These are phyloP conservation scores for Effrenium voratum DNA, from an alignment of 73 alveolate species.

Conservation along the genomic window DNA sequence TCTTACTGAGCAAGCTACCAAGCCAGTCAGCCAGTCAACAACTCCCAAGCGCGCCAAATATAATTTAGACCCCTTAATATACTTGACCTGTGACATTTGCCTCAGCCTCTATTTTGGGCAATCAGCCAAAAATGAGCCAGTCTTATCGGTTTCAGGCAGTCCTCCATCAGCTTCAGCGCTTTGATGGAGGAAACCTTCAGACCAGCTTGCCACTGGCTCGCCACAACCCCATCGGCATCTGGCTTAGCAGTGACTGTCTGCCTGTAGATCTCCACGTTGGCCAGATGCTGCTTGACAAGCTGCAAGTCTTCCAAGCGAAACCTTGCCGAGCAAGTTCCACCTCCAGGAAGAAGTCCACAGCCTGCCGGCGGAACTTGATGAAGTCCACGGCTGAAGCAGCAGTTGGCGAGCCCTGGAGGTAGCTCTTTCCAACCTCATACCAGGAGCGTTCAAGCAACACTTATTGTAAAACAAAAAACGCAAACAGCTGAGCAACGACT, in stretches of 20 bases:
- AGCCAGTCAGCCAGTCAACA: neutral
- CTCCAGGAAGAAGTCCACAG: neutral
- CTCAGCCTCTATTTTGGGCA: too few relatives aligned
- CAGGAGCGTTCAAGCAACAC: neutral
- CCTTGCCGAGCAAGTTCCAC: neutral
- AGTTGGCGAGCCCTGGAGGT: neutral
- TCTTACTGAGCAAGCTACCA: neutral
- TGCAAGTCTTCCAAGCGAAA: neutral
- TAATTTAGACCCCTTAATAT: too few relatives aligned
- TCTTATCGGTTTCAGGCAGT: neutral
- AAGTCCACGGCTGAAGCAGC: neutral
- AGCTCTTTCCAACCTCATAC: neutral
- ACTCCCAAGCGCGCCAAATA: too few relatives aligned
- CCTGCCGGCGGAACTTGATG: neutral
- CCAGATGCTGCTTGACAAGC: neutral
- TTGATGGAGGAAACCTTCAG: neutral
- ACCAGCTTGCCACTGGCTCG: neutral
- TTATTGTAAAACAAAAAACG: too few relatives aligned
- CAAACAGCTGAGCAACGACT: neutral
- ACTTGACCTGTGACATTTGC: too few relatives aligned
- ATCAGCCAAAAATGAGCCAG: too few relatives aligned
- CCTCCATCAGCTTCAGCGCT: slow-evolving; percentile 1
- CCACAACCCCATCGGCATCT: neutral
- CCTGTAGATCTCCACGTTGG: neutral
- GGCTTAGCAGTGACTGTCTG: neutral